Conservation (phyloP, 2,329 filamentous ascomycete species). For the Hymenoscyphus albidus region DNA sequence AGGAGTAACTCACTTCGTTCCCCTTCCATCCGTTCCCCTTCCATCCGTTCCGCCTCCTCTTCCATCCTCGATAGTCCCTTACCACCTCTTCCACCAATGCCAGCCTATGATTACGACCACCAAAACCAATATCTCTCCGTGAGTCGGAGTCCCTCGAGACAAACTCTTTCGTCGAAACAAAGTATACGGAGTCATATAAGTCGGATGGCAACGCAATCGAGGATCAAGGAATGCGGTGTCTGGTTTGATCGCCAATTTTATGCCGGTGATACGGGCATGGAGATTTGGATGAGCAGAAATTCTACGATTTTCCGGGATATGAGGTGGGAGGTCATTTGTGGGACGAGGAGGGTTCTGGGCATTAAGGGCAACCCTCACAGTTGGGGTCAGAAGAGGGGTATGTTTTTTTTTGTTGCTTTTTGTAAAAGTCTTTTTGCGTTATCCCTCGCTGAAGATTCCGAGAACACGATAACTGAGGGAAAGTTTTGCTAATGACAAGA, state of each 20-base stretch:
- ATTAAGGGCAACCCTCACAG: slow-evolving; percentile 7
- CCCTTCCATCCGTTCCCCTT: background rate
- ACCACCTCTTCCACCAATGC: slow-evolving; percentile 4
- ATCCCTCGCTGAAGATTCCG: too few relatives aligned
- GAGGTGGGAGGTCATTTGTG: slow-evolving; percentile 13
- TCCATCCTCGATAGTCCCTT: slow-evolving; percentile 5
- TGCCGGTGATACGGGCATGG: slow-evolving; percentile 11
- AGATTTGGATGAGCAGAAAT: slow-evolving; percentile 7
- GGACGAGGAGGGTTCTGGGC: slow-evolving; percentile 1
- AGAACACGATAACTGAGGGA: too few relatives aligned
- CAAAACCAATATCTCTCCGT: slow-evolving; percentile 1
- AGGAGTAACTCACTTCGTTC: slow-evolving; percentile 1
- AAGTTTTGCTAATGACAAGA: background rate
- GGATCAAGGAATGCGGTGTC: slow-evolving; percentile 10
- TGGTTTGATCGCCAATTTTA: slow-evolving; percentile 12
- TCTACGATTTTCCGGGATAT: slow-evolving; percentile 8
- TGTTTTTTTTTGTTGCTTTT: background rate
- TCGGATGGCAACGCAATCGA: background rate
- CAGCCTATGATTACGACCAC: background rate
- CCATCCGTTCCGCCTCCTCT: background rate
- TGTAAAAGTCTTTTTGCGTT: background rate
- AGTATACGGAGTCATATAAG: background rate
- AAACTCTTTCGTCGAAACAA: slow-evolving; percentile 6
- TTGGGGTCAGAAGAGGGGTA: slow-evolving; percentile 11
- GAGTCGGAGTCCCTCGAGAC: background rate